Evolutionary conservation across 1,284 basidiomycete species (phyloP).

Genomic region (Salmacisia buchloeana): DNA sequence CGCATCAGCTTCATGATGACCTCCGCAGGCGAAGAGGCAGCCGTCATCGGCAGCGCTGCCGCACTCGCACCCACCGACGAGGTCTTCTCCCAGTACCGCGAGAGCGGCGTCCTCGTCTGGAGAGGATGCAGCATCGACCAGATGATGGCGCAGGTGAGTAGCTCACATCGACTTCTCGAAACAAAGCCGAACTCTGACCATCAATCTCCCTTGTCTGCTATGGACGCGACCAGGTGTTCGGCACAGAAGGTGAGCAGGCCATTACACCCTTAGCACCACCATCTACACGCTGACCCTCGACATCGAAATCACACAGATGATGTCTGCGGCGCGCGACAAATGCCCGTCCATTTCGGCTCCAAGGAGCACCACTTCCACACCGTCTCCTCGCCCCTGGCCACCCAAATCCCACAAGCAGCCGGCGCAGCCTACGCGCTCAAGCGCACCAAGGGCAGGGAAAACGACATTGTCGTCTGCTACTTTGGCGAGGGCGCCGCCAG

Average conservation of each 20-base stretch:
- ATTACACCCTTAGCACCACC: not conserved
- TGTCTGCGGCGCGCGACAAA: constrained; percentile 33
- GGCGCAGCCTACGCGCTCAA: constrained; percentile 85
- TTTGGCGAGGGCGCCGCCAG: constrained; percentile 69
- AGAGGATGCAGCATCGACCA: constrained; percentile 61
- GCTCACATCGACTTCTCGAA: not conserved
- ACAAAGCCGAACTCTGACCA: not conserved
- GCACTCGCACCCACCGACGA: constrained; percentile 78
- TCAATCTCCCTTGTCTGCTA: not conserved
- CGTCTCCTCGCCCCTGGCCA: constrained; percentile 87
- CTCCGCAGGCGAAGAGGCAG: constrained; percentile 78
- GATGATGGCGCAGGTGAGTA: constrained; percentile 27
- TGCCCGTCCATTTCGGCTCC: constrained; percentile 70
- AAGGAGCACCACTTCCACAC: constrained; percentile 80
- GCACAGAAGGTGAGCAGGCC: constrained; percentile 19
- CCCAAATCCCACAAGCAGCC: constrained; percentile 91
- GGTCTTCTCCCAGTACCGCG: constrained; percentile 55
- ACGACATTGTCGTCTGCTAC: constrained; percentile 72
- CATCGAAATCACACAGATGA: constrained; percentile 14
- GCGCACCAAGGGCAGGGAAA: constrained; percentile 63
- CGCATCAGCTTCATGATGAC: constrained; percentile 86
- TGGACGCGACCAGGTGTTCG: constrained; percentile 23
- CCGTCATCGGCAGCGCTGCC: constrained; percentile 81
- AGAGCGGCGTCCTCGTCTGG: constrained; percentile 83
- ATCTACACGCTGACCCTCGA: not conserved